Conservation (phyloP, 805 yeast species). For the Babjeviella inositovora region DNA sequence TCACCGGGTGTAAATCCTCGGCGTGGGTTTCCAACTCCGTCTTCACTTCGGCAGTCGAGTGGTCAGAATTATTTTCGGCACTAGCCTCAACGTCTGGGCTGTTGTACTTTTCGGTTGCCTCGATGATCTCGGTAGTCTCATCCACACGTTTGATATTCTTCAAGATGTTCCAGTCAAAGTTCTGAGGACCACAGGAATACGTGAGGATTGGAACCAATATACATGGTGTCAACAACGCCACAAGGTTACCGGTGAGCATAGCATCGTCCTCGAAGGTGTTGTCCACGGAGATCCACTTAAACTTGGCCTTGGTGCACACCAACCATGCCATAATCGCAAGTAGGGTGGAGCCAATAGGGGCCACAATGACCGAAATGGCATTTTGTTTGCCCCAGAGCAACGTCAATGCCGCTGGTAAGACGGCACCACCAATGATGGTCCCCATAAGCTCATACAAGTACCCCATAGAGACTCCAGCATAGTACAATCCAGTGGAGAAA, state of each 20-base stretch:
- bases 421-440: conserved; percentile 75
- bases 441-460: conserved; percentile 84
- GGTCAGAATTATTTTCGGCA: too few species aligned
- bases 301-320: conserved; percentile 28
- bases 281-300: too few species aligned
- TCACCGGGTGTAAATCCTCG: conserved; percentile 11
- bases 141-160: conserved; percentile 50
- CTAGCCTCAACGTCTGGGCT: conserved; percentile 8
- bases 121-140: conserved; percentile 48
- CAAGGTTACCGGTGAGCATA: conserved; percentile 81
- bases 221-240: conserved; percentile 61
- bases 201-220: conserved; percentile 55
- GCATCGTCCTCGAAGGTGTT: conserved; percentile 70
- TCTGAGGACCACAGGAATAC: conserved; percentile 44
- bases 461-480: conserved; percentile 78
- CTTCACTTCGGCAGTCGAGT: not conserved
- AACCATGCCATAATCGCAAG: conserved; percentile 63
- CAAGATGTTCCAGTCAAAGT: conserved; percentile 58
- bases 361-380: conserved; percentile 45
- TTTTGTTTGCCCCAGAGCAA: conserved; percentile 52
- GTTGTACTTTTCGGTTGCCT: conserved; percentile 10
- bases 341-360: conserved; percentile 70
- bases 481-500: conserved; percentile 66
- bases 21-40: not conserved
- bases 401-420: conserved; percentile 58